Conservation (phyloP, 148 eudicot species). For the Beta vulgaris region DNA sequence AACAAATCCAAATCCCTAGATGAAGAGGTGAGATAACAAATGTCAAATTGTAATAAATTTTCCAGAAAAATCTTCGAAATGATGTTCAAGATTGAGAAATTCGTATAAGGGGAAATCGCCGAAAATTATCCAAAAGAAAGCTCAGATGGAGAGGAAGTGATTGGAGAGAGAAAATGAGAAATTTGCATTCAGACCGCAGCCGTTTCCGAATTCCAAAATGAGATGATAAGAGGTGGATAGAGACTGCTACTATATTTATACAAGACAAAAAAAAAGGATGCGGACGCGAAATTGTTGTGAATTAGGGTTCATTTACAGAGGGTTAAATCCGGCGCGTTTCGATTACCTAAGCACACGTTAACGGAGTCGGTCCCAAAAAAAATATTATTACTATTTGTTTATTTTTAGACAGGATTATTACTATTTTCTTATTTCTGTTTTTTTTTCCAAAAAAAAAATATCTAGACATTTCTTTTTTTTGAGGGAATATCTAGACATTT, state of each 20-base stretch:
- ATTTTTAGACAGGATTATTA: too few species aligned
- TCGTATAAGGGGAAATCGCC: not conserved
- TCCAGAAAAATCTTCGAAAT: not conserved
- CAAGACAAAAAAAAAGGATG: not conserved
- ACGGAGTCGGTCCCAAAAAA: too few species aligned
- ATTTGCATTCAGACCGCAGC: not conserved
- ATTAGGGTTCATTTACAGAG: conserved; percentile 20
- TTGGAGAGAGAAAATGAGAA: not conserved
- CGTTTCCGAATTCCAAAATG: not conserved
- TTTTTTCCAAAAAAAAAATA: too few species aligned
- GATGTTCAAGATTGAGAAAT: not conserved
- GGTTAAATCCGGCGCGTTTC: conserved; percentile 17
- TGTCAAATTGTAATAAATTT: not conserved
- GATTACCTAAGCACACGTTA: conserved; percentile 6
- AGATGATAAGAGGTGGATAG: not conserved
- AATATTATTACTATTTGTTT: too few species aligned
- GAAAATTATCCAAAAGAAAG: not conserved
- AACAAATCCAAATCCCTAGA: conserved; percentile 6
- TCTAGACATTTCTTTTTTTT: too few species aligned
- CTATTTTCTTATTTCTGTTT: too few species aligned
- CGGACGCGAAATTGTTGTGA: conserved; percentile 21
- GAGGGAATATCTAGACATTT: too few species aligned
- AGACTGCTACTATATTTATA: not conserved
- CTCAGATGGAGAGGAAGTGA: not conserved
- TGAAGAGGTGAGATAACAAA: not conserved